Evolutionary conservation across 345 rosid genomes (phyloP), one percentile per base, ranked within the genome.

Genomic region (Rhizophora mangle): DNA sequence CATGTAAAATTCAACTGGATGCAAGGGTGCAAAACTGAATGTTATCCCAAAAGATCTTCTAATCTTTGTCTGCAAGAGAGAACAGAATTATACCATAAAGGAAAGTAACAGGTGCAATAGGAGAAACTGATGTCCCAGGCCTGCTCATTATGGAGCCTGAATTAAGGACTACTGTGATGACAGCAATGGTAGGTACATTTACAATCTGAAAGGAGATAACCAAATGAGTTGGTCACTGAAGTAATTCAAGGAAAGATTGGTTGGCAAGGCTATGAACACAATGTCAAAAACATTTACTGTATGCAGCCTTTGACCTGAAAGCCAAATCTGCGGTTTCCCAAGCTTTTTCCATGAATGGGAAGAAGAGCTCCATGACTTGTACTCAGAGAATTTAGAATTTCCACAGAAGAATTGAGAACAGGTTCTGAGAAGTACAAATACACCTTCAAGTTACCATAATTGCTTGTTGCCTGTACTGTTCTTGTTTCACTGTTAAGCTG

Each of bases 401-500:
- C 85, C 3, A 77, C 60, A 7, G 97, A 84, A 57, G 97, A 83
- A 72, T 91, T 94, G 47, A 85, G 76, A 75, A 94, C 68, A n/a
- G 96, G 89, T 73, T 78, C 72, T 5, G 98, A 88, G 79, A 94
- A 94, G 82, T 91, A 89, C 74, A 94, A 72, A 70, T 78, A 89
- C 76, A 87, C 80, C 81, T 87, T 89, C 43, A 94, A 73, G 65
- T 89, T 81, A 62, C 80, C 67, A 59, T 78, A 34, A 47, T 83
- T 70, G 75, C 87, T 91, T 56, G 97, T 94, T 81, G 97, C 96
- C 81, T 84, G 90, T 64, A 91, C 96, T 0, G 82, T 85, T 78
- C 98, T 88, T 11, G 79, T 82, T 79, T 83, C 80, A 64, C 75
- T 70, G 57, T 84, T 72, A 69, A 94, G 86, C 75, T 82, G 79